Conservation (phyloP, 2,329 filamentous ascomycete species). For the Ophiostoma populinum region DNA sequence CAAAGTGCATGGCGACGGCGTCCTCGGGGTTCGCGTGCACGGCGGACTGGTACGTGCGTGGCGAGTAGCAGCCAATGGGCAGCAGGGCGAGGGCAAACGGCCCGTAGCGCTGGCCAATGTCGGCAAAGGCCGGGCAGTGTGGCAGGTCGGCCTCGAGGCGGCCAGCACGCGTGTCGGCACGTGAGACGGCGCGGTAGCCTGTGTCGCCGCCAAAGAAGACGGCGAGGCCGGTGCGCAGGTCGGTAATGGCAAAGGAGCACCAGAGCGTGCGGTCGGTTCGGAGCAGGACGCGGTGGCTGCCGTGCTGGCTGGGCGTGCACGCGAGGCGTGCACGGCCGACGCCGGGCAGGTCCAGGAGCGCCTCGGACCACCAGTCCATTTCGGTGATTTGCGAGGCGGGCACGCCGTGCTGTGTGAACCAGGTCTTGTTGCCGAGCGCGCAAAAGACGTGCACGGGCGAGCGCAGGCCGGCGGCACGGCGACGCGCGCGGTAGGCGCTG, state of each 20-base stretch:
- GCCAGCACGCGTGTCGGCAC: conserved; percentile 4
- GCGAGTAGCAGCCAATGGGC: conserved; percentile 77
- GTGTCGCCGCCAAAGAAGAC: conserved; percentile 58
- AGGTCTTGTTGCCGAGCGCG: conserved; percentile 46
- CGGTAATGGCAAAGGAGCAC: conserved; percentile 44
- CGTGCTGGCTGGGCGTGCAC: conserved; percentile 55
- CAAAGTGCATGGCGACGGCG: conserved; percentile 71
- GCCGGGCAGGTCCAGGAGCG: conserved; percentile 14
- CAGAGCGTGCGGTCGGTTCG: conserved; percentile 48
- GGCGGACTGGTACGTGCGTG: conserved; percentile 51
- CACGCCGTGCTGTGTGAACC: conserved; percentile 45
- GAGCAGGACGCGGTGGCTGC: conserved; percentile 35
- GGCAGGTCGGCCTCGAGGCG: conserved; percentile 24
- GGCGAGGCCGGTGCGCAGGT: conserved; percentile 21
- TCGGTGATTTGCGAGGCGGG: conserved; percentile 39
- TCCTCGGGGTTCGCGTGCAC: conserved; percentile 81
- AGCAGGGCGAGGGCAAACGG: conserved; percentile 84
- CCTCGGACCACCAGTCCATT: conserved; percentile 59
- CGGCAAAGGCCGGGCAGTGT: conserved; percentile 63
- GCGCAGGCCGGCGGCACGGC: background rate
- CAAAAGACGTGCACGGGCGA: conserved; percentile 41
- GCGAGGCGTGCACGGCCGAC: conserved; percentile 32
- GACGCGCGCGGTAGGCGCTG: conserved; percentile 17
- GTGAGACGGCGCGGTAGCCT: conserved; percentile 30
- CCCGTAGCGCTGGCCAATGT: conserved; percentile 64